A percentile compares a stretch with the other conserved stretches of the same genome.
These are phyloP conservation scores for Neopestalotiopsis clavispora DNA, from an alignment of 2,329 filamentous ascomycete species.

Conservation along the genomic window DNA sequence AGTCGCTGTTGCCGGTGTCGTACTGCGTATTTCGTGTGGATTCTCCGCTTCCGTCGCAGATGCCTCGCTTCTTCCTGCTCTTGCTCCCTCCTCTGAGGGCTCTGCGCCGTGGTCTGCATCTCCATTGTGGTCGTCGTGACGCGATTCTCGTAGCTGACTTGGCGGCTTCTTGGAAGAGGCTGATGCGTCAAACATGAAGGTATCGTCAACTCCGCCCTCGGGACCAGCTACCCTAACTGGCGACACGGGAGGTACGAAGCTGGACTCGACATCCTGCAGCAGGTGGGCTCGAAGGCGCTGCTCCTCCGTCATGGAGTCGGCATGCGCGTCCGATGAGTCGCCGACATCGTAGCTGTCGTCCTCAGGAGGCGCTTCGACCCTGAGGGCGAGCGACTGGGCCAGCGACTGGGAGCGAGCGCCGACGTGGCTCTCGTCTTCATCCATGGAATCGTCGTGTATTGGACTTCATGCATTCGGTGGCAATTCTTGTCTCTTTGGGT, in stretches of 20 bases:
- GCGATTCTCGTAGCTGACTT: neutral
- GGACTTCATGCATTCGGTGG: slow-evolving; percentile 1
- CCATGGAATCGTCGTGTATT: slow-evolving; percentile 8
- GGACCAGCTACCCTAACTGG: slow-evolving; percentile 53
- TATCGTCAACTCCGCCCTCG: slow-evolving; percentile 59
- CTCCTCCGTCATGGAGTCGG: slow-evolving; percentile 57
- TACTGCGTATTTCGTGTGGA: neutral
- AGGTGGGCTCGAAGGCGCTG: slow-evolving; percentile 60
- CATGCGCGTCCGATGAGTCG: slow-evolving; percentile 39
- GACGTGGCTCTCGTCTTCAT: slow-evolving; percentile 16
- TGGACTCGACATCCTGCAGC: slow-evolving; percentile 68
- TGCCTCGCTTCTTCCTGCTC: neutral
- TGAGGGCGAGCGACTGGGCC: slow-evolving; percentile 7
- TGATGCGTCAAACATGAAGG: slow-evolving; percentile 59
- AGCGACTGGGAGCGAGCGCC: slow-evolving; percentile 7
- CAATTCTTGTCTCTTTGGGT: neutral
- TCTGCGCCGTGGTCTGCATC: neutral
- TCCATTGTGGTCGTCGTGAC: neutral
- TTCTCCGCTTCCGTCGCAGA: neutral
- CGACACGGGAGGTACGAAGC: slow-evolving; percentile 64
- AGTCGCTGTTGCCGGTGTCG: neutral
- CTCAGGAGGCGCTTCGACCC: slow-evolving; percentile 12
- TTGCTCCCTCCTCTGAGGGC: neutral
- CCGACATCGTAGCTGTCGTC: slow-evolving; percentile 32
- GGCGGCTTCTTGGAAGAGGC: slow-evolving; percentile 1